Conservation (phyloP, 768 basidiomycete genomes). For the Lactarius psammicola region DNA sequence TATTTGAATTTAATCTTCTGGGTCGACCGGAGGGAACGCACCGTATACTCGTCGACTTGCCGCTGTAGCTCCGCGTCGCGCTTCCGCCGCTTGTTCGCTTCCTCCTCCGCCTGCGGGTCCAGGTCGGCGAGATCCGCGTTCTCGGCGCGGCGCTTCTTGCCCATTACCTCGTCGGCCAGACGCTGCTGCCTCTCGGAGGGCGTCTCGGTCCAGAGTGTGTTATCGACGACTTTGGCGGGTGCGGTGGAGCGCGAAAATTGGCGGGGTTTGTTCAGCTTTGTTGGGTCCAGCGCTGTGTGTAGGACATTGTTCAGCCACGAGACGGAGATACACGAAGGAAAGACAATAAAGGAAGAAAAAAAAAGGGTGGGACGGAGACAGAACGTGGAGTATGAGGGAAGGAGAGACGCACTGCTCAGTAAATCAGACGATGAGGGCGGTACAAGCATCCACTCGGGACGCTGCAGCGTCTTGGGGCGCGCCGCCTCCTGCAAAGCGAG, state of each 20-base stretch:
- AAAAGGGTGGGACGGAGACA: no score
- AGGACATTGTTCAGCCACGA: not conserved
- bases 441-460: slow-evolving; percentile 98
- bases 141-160: slow-evolving; percentile 74
- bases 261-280: slow-evolving; percentile 68
- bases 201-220: slow-evolving; percentile 94
- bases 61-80: slow-evolving; percentile 66
- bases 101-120: slow-evolving; percentile 42
- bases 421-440: slow-evolving; percentile 84
- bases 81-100: slow-evolving; percentile 54
- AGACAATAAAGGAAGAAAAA: no score
- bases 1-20: not conserved
- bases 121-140: slow-evolving; percentile 52
- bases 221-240: slow-evolving; percentile 47
- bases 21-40: slow-evolving; percentile 37
- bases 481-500: slow-evolving; percentile 55
- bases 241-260: slow-evolving; percentile 66
- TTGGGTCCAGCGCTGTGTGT: slow-evolving; percentile 74
- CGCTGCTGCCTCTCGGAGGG: slow-evolving; percentile 90
- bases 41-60: slow-evolving; percentile 80
- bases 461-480: slow-evolving; percentile 72
- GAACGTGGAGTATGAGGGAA: not conserved
- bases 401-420: slow-evolving; percentile 55
- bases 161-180: slow-evolving; percentile 91
- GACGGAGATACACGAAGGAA: no score